Conservation (phyloP, 169 alveolate species). For the Eimeria acervulina region DNA sequence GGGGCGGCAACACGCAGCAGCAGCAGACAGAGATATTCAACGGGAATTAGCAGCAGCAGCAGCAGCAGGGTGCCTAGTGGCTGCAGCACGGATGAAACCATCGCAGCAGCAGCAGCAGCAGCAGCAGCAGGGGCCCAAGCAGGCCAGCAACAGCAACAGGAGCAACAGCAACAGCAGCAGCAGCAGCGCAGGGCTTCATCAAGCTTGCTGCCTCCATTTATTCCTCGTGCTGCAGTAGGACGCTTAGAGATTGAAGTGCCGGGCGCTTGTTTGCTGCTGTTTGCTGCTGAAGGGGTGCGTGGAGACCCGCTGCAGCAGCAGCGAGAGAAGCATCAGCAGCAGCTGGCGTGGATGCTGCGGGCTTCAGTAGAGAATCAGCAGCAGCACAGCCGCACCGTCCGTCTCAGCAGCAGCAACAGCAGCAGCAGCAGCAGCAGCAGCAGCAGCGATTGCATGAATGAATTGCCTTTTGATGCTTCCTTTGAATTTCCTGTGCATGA, state of each 20-base stretch:
- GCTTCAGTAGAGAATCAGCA: conserved; percentile 67
- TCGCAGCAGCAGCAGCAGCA: not conserved
- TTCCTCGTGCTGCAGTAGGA: conserved; percentile 48
- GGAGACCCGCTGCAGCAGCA: conserved; percentile 38
- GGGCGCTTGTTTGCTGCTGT: conserved; percentile 52
- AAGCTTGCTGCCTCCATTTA: not conserved
- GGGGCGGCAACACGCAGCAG: too few relatives aligned
- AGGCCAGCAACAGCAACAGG: not conserved
- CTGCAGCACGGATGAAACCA: conserved; percentile 1
- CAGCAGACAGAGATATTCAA: not conserved
- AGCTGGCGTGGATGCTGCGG: conserved; percentile 65
- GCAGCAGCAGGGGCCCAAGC: not conserved
- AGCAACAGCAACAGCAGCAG: conserved; percentile 44
- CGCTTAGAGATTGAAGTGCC: conserved; percentile 3
- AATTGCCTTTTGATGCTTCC: conserved; percentile 38
- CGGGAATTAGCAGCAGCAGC: not conserved
- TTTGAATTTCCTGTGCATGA: conserved; percentile 51
- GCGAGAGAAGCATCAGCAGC: conserved; percentile 76
- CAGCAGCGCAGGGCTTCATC: not conserved
- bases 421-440: not conserved
- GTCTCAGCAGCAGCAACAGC: not conserved
- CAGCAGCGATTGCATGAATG: conserved; percentile 14
- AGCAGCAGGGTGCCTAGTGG: conserved; percentile 45
- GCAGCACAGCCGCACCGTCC: conserved; percentile 54
- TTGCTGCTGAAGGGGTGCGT: conserved; percentile 48